A percentile compares a stretch with the other conserved stretches of the same genome.
Evolutionary conservation across 495 filamentous ascomycete species (phyloP).

Genomic region (Zalerion maritima): DNA sequence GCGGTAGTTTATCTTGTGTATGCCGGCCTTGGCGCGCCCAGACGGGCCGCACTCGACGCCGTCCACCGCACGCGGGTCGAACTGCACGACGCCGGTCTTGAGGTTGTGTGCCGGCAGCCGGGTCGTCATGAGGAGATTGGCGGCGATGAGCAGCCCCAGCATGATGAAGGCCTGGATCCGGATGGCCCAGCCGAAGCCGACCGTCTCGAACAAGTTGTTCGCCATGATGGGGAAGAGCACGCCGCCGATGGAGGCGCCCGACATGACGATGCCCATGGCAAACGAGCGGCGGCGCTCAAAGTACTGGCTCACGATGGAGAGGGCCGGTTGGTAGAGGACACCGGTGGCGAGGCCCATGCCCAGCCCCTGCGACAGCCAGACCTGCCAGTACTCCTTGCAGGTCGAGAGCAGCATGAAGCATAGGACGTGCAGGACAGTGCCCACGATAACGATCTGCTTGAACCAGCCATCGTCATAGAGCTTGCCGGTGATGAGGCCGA

Average conservation of each 20-base stretch:
- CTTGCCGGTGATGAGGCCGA: conserved; percentile 14
- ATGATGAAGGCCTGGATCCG: conserved; percentile 52
- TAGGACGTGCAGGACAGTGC: conserved; percentile 28
- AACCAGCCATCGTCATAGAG: conserved; percentile 11
- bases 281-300: conserved; percentile 48
- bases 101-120: too few species aligned
- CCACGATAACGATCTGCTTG: conserved; percentile 6
- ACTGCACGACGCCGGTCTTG: too few species aligned
- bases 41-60: too few species aligned
- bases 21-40: too few species aligned
- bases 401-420: conserved; percentile 59
- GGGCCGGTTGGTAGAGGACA: conserved; percentile 45
- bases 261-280: conserved; percentile 50
- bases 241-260: conserved; percentile 52
- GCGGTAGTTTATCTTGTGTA: too few species aligned
- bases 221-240: conserved; percentile 57
- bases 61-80: too few species aligned
- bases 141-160: conserved; percentile 42
- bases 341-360: conserved; percentile 41
- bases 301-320: conserved; percentile 53
- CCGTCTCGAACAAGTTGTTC: conserved; percentile 35
- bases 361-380: conserved; percentile 46
- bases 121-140: conserved; percentile 46
- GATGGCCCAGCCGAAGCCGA: conserved; percentile 60
- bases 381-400: conserved; percentile 45